A percentile compares a stretch with the other conserved stretches of the same genome.
Conservation (phyloP, 805 yeast species). For the Myxozyma sirexii region DNA sequence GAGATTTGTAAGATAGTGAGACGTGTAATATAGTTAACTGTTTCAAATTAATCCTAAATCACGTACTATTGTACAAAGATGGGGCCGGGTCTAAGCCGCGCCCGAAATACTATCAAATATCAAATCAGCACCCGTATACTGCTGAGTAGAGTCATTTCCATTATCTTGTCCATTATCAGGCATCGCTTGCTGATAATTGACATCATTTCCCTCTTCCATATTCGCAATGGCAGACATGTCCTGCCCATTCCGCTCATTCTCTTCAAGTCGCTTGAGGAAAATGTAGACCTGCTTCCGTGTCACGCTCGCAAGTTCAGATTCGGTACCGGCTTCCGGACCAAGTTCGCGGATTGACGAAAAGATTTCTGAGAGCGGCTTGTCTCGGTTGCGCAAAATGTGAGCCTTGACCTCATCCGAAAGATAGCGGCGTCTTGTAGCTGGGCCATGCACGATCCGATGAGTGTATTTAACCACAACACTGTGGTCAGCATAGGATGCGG, state of each 20-base stretch:
- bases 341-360: conserved; percentile 17
- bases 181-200: background rate
- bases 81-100: background rate
- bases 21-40: background rate
- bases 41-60: background rate
- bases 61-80: background rate
- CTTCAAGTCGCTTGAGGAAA: conserved; percentile 9
- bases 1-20: background rate
- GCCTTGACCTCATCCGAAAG: conserved; percentile 27
- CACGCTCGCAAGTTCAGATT: conserved; percentile 8
- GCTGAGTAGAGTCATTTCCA: background rate
- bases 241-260: conserved; percentile 2
- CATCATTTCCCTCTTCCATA: background rate
- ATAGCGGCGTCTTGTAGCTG: conserved; percentile 26
- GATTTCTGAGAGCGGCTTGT: conserved; percentile 20
- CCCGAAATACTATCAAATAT: conserved; percentile 7
- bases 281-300: conserved; percentile 32
- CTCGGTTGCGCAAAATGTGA: conserved; percentile 15
- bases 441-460: conserved; percentile 28
- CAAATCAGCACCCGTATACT: background rate
- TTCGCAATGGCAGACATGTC: background rate
- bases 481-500: conserved; percentile 21
- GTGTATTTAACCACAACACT: conserved; percentile 26
- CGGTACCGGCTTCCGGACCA: conserved; percentile 8
- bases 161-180: background rate